phyloP scores from a whole-genome alignment of 2,329 filamentous ascomycete species.

The Trichoderma harzianum region DNA sequence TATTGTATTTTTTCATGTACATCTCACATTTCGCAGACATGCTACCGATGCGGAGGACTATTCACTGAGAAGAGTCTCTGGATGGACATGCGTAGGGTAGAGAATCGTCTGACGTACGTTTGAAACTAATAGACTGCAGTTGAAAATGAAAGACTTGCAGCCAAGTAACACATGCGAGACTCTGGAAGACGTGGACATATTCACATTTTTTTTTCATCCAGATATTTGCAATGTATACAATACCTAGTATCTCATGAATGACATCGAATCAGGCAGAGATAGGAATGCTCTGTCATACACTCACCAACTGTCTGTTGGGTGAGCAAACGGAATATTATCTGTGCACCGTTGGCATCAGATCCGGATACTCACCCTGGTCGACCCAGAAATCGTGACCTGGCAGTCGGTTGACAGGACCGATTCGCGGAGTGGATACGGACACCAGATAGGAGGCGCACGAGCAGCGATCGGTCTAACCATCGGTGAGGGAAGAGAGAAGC shows the following conservation, averaged over 20 bases:
- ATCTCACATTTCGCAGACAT: neutral
- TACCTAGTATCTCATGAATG: neutral
- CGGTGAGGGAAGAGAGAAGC: neutral
- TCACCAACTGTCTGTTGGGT: neutral
- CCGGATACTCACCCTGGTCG: neutral
- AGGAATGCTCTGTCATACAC: neutral
- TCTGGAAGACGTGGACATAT: neutral
- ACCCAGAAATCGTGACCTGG: neutral
- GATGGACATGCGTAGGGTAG: neutral
- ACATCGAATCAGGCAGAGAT: neutral
- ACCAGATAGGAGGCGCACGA: neutral
- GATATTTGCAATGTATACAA: neutral
- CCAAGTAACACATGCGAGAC: neutral
- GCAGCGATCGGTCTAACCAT: conserved; percentile 1
- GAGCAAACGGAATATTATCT: neutral
- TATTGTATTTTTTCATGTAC: neutral
- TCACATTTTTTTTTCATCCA: neutral
- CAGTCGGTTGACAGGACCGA: neutral
- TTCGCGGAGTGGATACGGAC: conserved; percentile 8
- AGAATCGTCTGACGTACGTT: neutral
- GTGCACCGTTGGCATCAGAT: neutral
- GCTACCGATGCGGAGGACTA: neutral
- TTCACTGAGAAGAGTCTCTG: neutral
- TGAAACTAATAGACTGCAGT: neutral
- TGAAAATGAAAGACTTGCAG: neutral